A percentile compares a stretch with the other conserved stretches of the same genome.
These are phyloP conservation scores for Corymbia citriodora DNA, from an alignment of 441 rosid genomes.

Conservation along the genomic window DNA sequence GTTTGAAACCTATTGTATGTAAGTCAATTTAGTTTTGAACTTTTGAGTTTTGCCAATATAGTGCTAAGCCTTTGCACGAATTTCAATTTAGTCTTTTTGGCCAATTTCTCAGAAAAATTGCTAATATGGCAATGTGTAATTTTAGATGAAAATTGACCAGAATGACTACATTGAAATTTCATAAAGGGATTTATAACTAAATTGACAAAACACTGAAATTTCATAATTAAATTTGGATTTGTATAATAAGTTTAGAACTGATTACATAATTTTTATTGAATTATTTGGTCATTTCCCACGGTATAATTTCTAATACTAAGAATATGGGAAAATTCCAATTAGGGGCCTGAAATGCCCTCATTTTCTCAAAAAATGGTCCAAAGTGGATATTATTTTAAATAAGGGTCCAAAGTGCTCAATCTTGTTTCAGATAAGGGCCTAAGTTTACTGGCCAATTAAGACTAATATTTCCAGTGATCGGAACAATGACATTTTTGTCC, in stretches of 20 bases:
- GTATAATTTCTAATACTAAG: neutral
- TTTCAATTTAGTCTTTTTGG: accelerated
- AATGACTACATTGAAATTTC: neutral
- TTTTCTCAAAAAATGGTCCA: too few relatives aligned
- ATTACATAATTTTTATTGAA: neutral
- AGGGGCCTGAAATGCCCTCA: too few relatives aligned
- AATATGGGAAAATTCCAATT: too few relatives aligned
- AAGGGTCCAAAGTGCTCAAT: too few relatives aligned
- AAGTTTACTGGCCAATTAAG: too few relatives aligned
- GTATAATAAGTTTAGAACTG: too few relatives aligned
- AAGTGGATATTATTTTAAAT: too few relatives aligned
- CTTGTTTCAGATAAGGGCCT: too few relatives aligned
- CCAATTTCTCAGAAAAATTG: accelerated
- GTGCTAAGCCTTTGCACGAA: accelerated
- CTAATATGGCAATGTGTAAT: accelerated
- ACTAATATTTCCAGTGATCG: too few relatives aligned
- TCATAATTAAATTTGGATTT: neutral
- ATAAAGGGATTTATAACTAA: accelerated
- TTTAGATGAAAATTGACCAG: accelerated
- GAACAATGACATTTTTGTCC: too few relatives aligned
- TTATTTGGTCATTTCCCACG: neutral
- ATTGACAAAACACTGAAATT: neutral
- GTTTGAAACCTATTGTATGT: accelerated
- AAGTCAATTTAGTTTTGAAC: accelerated
- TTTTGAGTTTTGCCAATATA: accelerated